phyloP scores from a whole-genome alignment of 202 grass and related monocot species.

The Panicum virgatum region DNA sequence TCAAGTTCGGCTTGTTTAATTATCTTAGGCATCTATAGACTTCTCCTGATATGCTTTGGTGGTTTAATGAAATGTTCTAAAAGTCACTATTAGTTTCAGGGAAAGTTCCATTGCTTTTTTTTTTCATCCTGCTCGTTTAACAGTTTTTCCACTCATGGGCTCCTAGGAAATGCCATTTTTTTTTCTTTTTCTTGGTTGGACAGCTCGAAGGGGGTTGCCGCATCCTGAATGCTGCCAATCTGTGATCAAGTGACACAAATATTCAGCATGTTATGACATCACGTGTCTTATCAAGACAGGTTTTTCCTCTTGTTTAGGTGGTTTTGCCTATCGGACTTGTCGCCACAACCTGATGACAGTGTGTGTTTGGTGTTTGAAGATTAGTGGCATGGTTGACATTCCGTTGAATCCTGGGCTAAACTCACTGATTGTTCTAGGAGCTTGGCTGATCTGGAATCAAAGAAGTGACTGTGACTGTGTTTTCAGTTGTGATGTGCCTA shows the following conservation, averaged over 20 bases:
- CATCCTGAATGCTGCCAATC: not conserved
- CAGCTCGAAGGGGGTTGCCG: not conserved
- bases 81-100: not conserved
- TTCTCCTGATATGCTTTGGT: not conserved
- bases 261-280: not conserved
- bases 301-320: not conserved
- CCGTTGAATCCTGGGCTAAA: not conserved
- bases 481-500: not conserved
- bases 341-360: not conserved
- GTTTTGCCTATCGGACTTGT: not conserved
- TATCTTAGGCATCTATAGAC: not conserved
- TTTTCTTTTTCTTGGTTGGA: not conserved
- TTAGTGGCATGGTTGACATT: not conserved
- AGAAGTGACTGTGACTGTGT: not conserved
- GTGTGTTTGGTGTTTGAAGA: not conserved
- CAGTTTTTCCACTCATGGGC: not conserved
- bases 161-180: not conserved
- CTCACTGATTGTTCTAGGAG: not conserved
- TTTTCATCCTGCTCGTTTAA: not conserved
- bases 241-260: not conserved
- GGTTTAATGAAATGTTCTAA: not conserved
- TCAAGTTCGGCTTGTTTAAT: not conserved
- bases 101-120: not conserved
- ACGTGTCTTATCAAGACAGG: not conserved
- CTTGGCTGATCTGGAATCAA: not conserved